These are phyloP conservation scores for Barnettozyma wickerhamii DNA, from an alignment of 805 yeast genomes.

Conservation along the genomic window DNA sequence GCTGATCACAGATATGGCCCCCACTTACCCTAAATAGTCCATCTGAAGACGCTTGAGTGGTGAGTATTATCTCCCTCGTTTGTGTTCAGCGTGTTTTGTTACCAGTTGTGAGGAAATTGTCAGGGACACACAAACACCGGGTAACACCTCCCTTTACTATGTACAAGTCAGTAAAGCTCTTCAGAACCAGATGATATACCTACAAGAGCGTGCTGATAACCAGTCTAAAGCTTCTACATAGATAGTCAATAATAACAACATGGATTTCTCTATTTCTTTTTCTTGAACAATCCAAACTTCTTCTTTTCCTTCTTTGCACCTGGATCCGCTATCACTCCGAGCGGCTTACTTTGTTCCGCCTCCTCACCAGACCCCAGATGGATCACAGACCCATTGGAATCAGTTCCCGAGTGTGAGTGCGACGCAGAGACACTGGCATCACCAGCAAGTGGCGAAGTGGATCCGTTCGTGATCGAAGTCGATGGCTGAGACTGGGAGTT, in stretches of 20 bases:
- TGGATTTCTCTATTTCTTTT: slow-evolving; percentile 5
- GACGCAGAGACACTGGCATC: background rate
- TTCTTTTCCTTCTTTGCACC: slow-evolving; percentile 9
- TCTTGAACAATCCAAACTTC: slow-evolving; percentile 11
- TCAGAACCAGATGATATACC: too few species aligned
- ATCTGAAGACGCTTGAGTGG: background rate
- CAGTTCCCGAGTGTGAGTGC: slow-evolving; percentile 7
- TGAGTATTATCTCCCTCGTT: too few species aligned
- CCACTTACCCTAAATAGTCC: slow-evolving; percentile 9
- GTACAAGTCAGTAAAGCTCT: too few species aligned
- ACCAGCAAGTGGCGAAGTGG: slow-evolving; percentile 1
- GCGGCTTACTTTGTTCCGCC: slow-evolving; percentile 10
- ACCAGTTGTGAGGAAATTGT: background rate
- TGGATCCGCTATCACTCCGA: slow-evolving; percentile 10
- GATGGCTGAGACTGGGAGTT: background rate
- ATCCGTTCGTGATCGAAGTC: slow-evolving; percentile 5
- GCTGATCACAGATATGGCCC: background rate
- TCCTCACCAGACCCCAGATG: background rate
- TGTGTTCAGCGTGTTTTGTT: background rate
- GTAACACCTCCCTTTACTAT: too few species aligned
- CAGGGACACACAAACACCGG: background rate
- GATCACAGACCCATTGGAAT: slow-evolving; percentile 3
- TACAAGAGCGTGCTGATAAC: too few species aligned
- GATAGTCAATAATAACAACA: background rate
- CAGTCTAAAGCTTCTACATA: too few species aligned